Conservation (phyloP, 2,329 filamentous ascomycete species). For the Epichloe brachyelytri region DNA sequence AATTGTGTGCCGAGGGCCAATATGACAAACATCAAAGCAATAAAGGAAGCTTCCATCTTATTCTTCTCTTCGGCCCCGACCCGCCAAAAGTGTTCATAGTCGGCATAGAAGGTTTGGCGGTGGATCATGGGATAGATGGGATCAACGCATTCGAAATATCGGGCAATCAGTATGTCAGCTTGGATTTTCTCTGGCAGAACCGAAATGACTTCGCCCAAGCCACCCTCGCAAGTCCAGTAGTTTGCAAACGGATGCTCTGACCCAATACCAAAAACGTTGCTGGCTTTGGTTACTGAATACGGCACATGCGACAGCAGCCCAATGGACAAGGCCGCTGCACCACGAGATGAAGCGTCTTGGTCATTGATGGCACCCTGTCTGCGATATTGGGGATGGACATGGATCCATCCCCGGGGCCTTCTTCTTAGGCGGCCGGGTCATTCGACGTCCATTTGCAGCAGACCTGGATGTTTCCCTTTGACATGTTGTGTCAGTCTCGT, state of each 20-base stretch:
- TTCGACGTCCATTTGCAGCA: constrained; percentile 38
- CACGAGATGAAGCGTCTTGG: constrained; percentile 31
- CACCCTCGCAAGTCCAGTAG: constrained; percentile 72
- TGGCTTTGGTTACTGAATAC: constrained; percentile 56
- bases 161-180: constrained; percentile 53
- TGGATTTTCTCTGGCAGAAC: constrained; percentile 66
- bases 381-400: constrained; percentile 40
- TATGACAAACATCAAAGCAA: constrained; percentile 65
- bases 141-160: constrained; percentile 61
- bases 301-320: constrained; percentile 60
- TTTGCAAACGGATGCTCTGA: constrained; percentile 71
- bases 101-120: constrained; percentile 59
- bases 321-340: constrained; percentile 41
- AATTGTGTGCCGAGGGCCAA: constrained; percentile 71
- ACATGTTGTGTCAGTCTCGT: constrained; percentile 1
- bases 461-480: constrained; percentile 44
- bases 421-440: constrained; percentile 46
- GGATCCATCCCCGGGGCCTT: constrained; percentile 27
- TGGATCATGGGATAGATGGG: constrained; percentile 74
- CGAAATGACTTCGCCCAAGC: constrained; percentile 59
- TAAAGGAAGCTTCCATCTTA: constrained; percentile 50
- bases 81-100: constrained; percentile 69
- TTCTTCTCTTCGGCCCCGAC: constrained; percentile 44
- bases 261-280: constrained; percentile 70
- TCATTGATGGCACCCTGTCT: constrained; percentile 36